Percentiles rank a stretch among this genome's conserved stretches.
phyloP scores from a whole-genome alignment of 2,329 filamentous ascomycete species.

The Trichoderma koningii region DNA sequence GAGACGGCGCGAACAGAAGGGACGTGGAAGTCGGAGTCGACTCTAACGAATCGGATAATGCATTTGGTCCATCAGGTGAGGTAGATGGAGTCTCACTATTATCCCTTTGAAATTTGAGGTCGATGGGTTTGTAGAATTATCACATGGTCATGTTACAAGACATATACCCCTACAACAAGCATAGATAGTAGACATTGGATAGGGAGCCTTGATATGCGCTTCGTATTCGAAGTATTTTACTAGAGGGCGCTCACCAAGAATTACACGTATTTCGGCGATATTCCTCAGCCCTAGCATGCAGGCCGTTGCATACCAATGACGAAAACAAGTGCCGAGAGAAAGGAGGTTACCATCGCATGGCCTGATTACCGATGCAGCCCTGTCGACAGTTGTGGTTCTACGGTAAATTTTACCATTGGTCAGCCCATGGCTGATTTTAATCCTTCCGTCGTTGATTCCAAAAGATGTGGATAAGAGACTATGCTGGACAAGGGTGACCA shows the following conservation, averaged over 20 bases:
- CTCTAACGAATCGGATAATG: neutral
- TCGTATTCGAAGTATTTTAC: neutral
- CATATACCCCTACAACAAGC: neutral
- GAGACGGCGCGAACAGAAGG: conserved; percentile 25
- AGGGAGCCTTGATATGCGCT: neutral
- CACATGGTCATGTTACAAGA: neutral
- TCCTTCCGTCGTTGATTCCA: conserved; percentile 11
- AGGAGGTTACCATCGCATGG: neutral
- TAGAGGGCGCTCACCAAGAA: too few relatives aligned
- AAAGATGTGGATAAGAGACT: neutral
- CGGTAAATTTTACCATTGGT: neutral
- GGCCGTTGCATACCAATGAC: neutral
- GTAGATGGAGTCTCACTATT: neutral
- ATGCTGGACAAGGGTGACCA: neutral
- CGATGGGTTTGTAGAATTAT: neutral
- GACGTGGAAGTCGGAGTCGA: conserved; percentile 10
- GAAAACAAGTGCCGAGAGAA: neutral
- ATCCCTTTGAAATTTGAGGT: neutral
- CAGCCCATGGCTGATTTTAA: neutral
- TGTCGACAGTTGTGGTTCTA: neutral
- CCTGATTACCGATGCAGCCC: neutral
- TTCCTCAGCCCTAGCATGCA: conserved; percentile 4
- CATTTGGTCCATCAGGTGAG: neutral
- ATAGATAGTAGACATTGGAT: neutral
- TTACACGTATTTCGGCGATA: conserved; percentile 8